Evolutionary conservation across 495 filamentous ascomycete species (phyloP), one percentile per base, ranked within the genome.

Genomic region (Lepidopterella palustris): DNA sequence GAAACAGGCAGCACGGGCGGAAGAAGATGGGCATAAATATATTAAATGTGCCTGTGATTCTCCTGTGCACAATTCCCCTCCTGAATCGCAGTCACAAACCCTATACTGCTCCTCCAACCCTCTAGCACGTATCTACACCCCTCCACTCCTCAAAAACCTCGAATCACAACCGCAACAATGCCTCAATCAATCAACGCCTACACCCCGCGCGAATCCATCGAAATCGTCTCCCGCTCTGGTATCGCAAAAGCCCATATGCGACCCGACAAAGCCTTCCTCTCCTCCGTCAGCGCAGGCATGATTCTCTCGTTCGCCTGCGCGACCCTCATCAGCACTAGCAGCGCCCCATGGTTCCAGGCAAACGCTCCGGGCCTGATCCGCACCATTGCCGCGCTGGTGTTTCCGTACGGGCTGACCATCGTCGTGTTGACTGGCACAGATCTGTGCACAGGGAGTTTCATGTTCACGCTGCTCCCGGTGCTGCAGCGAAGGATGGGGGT

Each of bases 291-390:
- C 56, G 80, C 77, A 6, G 31, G 31, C 6, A 6, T 6, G 6
- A 6, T 35, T 35, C 31, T 35, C 6, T 35, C 31, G 6, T 35
- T 35, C 31, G 31, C 31, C 5, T 80, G 76, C 39, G 81, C 78
- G 5, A 77, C 78, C 1, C 61, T 71, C 1, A 70, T 85, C n/a
- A 77, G 73, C 49, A 79, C 78, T 25, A 81, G 75, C 58, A 70
- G 79, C 2, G 69, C 80, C 0, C 78, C 82, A 0, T 87, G 84
- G 83, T 84, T 79, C 57, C 73, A 79, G 48, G 76, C 80, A 9
- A 85, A 85, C 65, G 82, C 82, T 5, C 77, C 79, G 0, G 82
- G 84, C 1, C 68, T 86, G 45, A 79, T 87, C 42, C 76, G 80
- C 10, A 81, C 77, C 1, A 75, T 84, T 51, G 69, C 74, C 24